Conservation (phyloP, 306 rosid species). For the Vachellia collinsii region DNA sequence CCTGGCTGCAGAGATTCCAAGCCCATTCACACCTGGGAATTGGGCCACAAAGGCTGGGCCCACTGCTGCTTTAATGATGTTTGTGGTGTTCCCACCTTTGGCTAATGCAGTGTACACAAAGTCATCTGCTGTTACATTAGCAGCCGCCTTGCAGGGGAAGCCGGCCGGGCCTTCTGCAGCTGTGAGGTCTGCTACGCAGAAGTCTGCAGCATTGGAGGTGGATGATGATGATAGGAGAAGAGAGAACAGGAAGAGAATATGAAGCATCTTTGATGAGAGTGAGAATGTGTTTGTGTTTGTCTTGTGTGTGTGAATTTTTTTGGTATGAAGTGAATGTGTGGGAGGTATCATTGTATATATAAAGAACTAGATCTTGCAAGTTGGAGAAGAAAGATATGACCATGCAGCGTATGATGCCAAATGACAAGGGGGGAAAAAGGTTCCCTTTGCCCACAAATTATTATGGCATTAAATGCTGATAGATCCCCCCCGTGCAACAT, state of each 20-base stretch:
- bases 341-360: constrained; percentile 31
- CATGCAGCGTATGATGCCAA: constrained; percentile 34
- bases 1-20: constrained; percentile 65
- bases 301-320: neutral
- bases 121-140: constrained; percentile 59
- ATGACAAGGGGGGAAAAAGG: constrained; percentile 30
- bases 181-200: constrained; percentile 75
- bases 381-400: constrained; percentile 36
- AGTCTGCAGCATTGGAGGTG: constrained; percentile 59
- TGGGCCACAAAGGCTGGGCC: constrained; percentile 80
- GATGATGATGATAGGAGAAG: constrained; percentile 48
- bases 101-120: constrained; percentile 57
- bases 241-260: constrained; percentile 48
- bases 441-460: constrained; percentile 29
- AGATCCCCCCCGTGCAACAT: constrained; percentile 18
- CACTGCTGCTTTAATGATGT: constrained; percentile 71
- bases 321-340: neutral
- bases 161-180: constrained; percentile 69
- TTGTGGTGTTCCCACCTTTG: constrained; percentile 56
- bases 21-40: constrained; percentile 74
- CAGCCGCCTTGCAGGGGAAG: constrained; percentile 49
- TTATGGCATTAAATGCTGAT: constrained; percentile 21
- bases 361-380: constrained; percentile 35
- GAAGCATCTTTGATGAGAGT: constrained; percentile 50
- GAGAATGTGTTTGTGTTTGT: too few species aligned